Base-by-base conservation (phyloP, 2,329 filamentous ascomycete species). In the Celoporthe dispersa region DNA sequence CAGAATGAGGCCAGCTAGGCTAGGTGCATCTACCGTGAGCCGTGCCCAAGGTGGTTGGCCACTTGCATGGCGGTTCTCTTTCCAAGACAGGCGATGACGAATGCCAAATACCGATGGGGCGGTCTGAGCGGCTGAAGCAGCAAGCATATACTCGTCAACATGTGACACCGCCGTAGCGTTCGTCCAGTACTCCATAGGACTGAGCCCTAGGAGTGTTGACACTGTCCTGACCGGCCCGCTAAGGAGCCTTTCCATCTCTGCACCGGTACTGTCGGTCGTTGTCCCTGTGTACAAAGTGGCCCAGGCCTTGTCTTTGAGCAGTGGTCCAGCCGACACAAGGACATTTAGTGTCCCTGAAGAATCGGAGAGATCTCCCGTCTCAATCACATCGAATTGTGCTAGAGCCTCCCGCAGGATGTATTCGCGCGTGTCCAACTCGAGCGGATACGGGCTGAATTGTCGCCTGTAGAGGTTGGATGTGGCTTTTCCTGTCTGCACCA, bases 321-420 rank as follows among this genome's bases (percentile, higher is more conserved):
- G 72, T 1, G 86, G 85, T 0, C 78, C 73, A 0, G 83, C 77
- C 0, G 86, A 81, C 22, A 82, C 75, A 7, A 87, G 73, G 22
- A 87, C 14, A 71, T 86, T 86, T 11, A 87, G 69, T 14, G 75
- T 69, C 25, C 84, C 84, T 9, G 84, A 28, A 64, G 82, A 79
- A 68, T 86, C 83, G 1, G 79, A 75, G 14, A 87, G 76, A 66
- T 83, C 82, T 2, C 81, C 82, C 0, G 86, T 88, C 71, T 91
- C 87, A 67, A 91, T 86, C 4, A 86, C 79, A 74, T 89, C 83
- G 73, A 90, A 91, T 3, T 68, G 60, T 5, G 73, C 76, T 0
- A 85, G 84, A 0, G 80, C 83, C 19, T 68, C 64, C 1, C 75
- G 75, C 8, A 66, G 67, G 1, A 77, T 75, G 72, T 88, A 88